These are phyloP conservation scores for Gaeumannomyces tritici DNA, from an alignment of 2,329 filamentous ascomycete genomes.

Conservation along the genomic window DNA sequence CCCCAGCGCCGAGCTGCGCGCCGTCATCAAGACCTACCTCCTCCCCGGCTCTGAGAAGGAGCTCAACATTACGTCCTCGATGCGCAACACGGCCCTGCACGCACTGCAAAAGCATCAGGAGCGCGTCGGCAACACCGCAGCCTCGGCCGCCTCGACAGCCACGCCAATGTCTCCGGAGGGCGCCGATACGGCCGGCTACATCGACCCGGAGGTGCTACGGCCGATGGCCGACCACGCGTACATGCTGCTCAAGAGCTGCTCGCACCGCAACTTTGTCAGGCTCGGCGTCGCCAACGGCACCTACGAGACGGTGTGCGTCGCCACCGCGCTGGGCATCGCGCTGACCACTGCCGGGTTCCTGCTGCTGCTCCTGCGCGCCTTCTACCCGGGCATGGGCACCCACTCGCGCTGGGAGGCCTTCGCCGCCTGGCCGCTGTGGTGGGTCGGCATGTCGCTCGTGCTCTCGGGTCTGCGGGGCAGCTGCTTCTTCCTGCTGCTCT, in stretches of 20 bases:
- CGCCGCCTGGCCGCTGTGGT: conserved; percentile 35
- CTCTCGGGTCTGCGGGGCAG: conserved; percentile 33
- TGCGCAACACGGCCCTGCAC: conserved; percentile 27
- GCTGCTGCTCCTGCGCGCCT: conserved; percentile 27
- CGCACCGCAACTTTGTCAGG: conserved; percentile 39
- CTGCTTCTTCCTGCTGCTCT: conserved; percentile 37
- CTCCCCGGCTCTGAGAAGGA: conserved; percentile 31
- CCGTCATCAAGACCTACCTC: conserved; percentile 30
- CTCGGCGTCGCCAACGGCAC: conserved; percentile 44
- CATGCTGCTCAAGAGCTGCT: conserved; percentile 35
- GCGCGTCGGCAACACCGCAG: not conserved
- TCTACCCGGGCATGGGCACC: conserved; percentile 24
- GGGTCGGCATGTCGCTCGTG: conserved; percentile 30
- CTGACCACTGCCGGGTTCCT: conserved; percentile 29
- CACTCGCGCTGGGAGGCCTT: conserved; percentile 31
- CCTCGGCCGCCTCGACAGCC: not conserved
- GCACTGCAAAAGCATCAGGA: conserved; percentile 16
- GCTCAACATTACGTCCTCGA: conserved; percentile 33
- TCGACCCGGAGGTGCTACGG: conserved; percentile 26
- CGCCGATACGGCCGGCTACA: conserved; percentile 11
- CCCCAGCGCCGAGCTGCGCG: conserved; percentile 22
- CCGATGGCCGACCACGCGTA: conserved; percentile 37
- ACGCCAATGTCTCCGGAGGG: not conserved
- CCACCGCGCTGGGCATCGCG: conserved; percentile 31
- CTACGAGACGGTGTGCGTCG: conserved; percentile 37